A percentile compares a stretch with the other conserved stretches of the same genome.
phyloP scores from a whole-genome alignment of 78 protist genomes.

The Dictyostelium citrinum region DNA sequence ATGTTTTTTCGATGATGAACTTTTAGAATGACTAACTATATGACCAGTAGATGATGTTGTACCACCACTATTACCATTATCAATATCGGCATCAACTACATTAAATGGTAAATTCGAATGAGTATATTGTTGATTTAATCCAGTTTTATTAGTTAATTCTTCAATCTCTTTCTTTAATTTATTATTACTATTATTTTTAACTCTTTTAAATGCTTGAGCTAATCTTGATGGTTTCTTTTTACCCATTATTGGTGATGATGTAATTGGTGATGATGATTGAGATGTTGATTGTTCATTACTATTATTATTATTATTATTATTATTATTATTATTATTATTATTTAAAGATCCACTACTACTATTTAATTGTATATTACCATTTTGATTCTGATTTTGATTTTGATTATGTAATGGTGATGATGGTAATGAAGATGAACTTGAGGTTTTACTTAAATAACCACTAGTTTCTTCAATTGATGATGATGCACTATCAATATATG shows the following conservation, averaged over 20 bases:
- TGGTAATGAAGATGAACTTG: not conserved
- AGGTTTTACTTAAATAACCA: not conserved
- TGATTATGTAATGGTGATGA: not conserved
- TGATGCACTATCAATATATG: not conserved
- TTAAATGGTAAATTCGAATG: not conserved
- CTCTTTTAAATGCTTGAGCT: slow-evolving; percentile 31
- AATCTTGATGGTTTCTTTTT: slow-evolving; percentile 33
- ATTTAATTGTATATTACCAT: not conserved
- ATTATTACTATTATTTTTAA: not conserved
- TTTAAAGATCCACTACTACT: not conserved
- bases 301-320: not conserved
- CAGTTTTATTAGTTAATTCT: slow-evolving; percentile 6
- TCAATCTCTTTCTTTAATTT: slow-evolving; percentile 57
- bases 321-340: not conserved
- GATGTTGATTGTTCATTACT: not conserved
- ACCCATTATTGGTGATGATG: slow-evolving; percentile 5
- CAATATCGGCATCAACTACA: not conserved
- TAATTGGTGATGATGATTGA: not conserved
- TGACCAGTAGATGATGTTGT: not conserved
- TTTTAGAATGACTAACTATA: not conserved
- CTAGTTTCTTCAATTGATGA: not conserved
- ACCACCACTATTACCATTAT: not conserved
- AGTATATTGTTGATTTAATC: slow-evolving; percentile 60
- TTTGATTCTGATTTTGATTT: not conserved
- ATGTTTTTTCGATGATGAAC: not conserved